Base-by-base conservation (phyloP, 371 early-diverging fungal species). In the Lichtheimia hyalospora region DNA sequence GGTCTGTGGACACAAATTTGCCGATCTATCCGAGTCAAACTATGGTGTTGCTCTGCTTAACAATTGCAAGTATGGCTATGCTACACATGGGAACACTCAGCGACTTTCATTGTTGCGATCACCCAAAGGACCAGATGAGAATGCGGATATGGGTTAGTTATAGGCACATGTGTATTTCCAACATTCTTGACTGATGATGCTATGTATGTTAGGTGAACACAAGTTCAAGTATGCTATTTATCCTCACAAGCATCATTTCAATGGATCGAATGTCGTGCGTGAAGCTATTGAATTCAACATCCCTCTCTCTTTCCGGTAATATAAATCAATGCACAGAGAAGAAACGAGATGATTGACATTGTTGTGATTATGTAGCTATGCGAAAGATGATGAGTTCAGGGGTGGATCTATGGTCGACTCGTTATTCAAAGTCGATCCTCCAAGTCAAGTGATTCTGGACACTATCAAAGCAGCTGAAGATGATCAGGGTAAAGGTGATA, bases 1-100 rank as follows among this genome's bases (percentile, higher is more conserved):
- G 34, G 34, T 34, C 2, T 97, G 96, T 71, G 96, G 90, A 0
- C 99, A 98, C 83, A 94, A 92, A 66, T 98, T 91, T 75, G 96
- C 91, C 10, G 98, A 97, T 63, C 77, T 95, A 14, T 94, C 94
- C 0, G 97, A 98, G 63, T 87, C 82, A 50, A 96, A 94, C 2
- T 96, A 92, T 69, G 99, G 99, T 49, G 90, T 96, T n/a, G 89
- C 97, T 0, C 69, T 98, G 55, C 64, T 97, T 57, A 97, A 93
- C 68, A 96, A 98, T 69, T 88, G 93, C 86, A 96, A 92, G 60
- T 95, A 92, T 61, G 91, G 92, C 7, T 93, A 92, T 74, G 84
- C 96, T 0, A 89, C 89, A 21, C 87, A 92, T 54, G 91, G 79
- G 10, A 92, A 91, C 55, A 78, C 84, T 0, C 96, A 97, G 81